phyloP scores from a whole-genome alignment of 306 rosid species.

The Prunus padus region DNA sequence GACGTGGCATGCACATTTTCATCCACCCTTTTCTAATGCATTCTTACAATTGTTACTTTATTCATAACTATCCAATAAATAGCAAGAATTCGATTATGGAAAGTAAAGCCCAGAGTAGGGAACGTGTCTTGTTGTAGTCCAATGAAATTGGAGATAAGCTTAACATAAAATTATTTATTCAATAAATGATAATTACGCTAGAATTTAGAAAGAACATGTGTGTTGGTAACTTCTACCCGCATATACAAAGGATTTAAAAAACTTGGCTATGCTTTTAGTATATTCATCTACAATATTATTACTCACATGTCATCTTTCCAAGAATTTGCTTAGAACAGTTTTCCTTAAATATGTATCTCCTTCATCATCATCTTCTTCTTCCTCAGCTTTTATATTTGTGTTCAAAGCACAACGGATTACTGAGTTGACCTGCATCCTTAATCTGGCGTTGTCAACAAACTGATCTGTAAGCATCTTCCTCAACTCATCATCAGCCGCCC shows the following conservation, averaged over 20 bases:
- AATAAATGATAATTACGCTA: too few relatives aligned
- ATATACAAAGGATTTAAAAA: not conserved
- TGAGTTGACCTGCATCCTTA: conserved; percentile 78
- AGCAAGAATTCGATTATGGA: too few relatives aligned
- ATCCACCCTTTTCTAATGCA: too few relatives aligned
- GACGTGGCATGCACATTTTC: too few relatives aligned
- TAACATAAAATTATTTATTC: too few relatives aligned
- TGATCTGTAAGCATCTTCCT: conserved; percentile 65
- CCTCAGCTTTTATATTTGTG: conserved; percentile 41
- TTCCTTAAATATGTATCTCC: conserved; percentile 49
- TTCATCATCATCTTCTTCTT: conserved; percentile 38
- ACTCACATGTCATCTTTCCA: conserved; percentile 45
- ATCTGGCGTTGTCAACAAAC: conserved; percentile 76
- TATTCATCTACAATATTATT: not conserved
- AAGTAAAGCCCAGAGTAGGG: too few relatives aligned
- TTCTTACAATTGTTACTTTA: too few relatives aligned
- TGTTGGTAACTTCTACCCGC: not conserved
- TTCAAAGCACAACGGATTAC: conserved; percentile 70
- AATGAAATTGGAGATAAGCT: too few relatives aligned
- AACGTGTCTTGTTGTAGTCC: too few relatives aligned
- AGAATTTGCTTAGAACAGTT: conserved; percentile 66
- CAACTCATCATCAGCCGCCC: conserved; percentile 47
- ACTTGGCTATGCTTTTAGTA: not conserved
- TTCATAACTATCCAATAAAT: too few relatives aligned
- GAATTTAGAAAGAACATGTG: too few relatives aligned